A percentile compares a stretch with the other conserved stretches of the same genome.
phyloP scores from a whole-genome alignment of 192 early-diverging fungal species.

The Haplosporangium gracile region DNA sequence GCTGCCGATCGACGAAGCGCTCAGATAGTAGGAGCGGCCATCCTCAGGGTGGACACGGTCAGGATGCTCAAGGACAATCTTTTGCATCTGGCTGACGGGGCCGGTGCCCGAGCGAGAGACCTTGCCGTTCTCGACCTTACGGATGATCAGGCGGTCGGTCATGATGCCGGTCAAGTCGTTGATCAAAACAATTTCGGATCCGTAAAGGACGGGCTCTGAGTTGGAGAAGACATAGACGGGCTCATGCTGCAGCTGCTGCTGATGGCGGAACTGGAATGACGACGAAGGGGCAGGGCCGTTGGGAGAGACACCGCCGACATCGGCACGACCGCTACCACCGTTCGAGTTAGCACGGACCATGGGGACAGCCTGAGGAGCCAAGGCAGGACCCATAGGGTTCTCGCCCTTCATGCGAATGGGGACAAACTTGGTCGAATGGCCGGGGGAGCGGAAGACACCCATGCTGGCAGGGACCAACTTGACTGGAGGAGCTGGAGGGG shows the following conservation, averaged over 20 bases:
- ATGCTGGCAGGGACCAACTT: conserved; percentile 31
- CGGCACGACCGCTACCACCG: not conserved
- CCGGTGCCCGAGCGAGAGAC: conserved; percentile 73
- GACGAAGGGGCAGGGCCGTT: conserved; percentile 8
- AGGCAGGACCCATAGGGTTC: not conserved
- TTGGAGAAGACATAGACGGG: conserved; percentile 46
- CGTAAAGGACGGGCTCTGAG: conserved; percentile 72
- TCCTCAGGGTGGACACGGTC: conserved; percentile 45
- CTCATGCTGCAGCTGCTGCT: conserved; percentile 45
- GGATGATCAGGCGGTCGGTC: conserved; percentile 81
- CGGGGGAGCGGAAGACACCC: conserved; percentile 37
- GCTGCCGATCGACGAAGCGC: conserved; percentile 54
- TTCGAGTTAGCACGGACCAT: conserved; percentile 24
- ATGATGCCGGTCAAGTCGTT: conserved; percentile 75
- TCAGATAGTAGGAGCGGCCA: conserved; percentile 57
- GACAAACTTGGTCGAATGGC: conserved; percentile 54
- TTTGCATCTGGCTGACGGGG: conserved; percentile 90
- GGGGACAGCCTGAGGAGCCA: conserved; percentile 10
- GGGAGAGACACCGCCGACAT: not conserved
- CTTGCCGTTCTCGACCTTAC: conserved; percentile 85
- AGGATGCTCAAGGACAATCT: conserved; percentile 75
- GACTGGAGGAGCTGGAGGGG: conserved; percentile 38
- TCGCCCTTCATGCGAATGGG: conserved; percentile 57
- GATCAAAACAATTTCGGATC: conserved; percentile 78
- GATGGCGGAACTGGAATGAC: conserved; percentile 45